Conservation (phyloP, 192 early-diverging fungal genomes). For the Nowakowskiella sp. region DNA sequence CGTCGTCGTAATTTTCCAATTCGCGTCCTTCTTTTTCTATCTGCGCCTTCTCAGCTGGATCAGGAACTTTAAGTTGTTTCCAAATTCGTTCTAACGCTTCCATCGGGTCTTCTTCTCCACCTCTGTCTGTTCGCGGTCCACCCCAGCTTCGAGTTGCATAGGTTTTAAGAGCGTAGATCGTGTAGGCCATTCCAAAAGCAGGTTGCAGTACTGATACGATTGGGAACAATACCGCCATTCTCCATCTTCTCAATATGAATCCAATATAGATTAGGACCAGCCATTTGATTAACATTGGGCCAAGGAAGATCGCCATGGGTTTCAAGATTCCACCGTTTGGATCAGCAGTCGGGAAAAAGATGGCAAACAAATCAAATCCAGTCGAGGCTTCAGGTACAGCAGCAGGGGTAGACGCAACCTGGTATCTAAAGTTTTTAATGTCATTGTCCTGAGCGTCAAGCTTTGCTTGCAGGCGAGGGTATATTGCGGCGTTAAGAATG, state of each 20-base stretch:
- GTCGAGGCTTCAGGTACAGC: slow-evolving; percentile 94
- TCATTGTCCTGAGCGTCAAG: too few species aligned
- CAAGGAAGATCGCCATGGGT: slow-evolving; percentile 1
- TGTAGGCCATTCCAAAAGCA: slow-evolving; percentile 9
- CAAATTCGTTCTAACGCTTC: too few species aligned
- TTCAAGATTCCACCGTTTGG: not conserved
- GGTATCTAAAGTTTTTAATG: too few species aligned
- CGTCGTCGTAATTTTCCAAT: too few species aligned
- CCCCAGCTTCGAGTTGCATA: slow-evolving; percentile 20
- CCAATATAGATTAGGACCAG: slow-evolving; percentile 12
- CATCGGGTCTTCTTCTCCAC: too few species aligned
- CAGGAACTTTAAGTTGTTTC: too few species aligned
- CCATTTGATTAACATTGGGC: slow-evolving; percentile 21
- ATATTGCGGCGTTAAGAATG: slow-evolving; percentile 12
- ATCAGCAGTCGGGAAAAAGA: slow-evolving; percentile 20
- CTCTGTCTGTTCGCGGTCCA: slow-evolving; percentile 16
- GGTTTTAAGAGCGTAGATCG: slow-evolving; percentile 13
- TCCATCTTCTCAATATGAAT: slow-evolving; percentile 5
- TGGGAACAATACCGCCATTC: slow-evolving; percentile 18
- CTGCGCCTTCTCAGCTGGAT: too few species aligned
- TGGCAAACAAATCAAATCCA: slow-evolving; percentile 82
- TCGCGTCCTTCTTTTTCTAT: too few species aligned
- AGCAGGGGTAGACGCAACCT: slow-evolving; percentile 95
- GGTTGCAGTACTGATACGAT: slow-evolving; percentile 17
- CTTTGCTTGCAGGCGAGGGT: too few species aligned